A percentile compares a stretch with the other conserved stretches of the same genome.
Evolutionary conservation across 495 filamentous ascomycete genomes (phyloP).

Genomic region (Collariella sp.): DNA sequence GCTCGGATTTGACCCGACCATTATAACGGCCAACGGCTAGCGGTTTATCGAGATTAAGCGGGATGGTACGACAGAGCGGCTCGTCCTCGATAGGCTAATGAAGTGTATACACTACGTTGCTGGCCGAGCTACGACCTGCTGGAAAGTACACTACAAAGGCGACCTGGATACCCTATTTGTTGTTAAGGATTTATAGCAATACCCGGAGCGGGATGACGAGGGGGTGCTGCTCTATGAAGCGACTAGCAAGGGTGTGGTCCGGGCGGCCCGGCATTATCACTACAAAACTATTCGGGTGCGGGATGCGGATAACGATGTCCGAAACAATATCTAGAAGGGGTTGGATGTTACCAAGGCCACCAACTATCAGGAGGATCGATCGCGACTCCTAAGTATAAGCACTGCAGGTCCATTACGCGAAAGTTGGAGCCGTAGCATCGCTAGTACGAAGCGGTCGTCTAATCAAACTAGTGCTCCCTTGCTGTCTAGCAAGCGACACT

Average conservation of each 20-base stretch:
- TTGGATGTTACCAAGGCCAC: no score
- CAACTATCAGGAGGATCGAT: no score
- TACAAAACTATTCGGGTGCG: no score
- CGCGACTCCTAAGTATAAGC: no score
- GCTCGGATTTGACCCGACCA: constrained; percentile 43
- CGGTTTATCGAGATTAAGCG: constrained; percentile 29
- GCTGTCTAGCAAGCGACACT: constrained; percentile 30
- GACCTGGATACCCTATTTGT: constrained; percentile 31
- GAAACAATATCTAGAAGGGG: no score
- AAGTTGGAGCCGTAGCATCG: constrained; percentile 2
- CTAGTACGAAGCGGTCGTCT: constrained; percentile 28
- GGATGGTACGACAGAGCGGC: no score
- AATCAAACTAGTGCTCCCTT: constrained; percentile 25
- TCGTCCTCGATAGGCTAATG: constrained; percentile 39
- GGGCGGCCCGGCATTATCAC: no score
- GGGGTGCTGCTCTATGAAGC: no score
- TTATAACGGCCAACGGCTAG: constrained; percentile 26
- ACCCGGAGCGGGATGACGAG: constrained; percentile 38
- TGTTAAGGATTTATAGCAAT: constrained; percentile 46
- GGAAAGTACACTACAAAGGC: constrained; percentile 36
- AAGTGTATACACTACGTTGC: constrained; percentile 28
- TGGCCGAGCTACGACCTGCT: constrained; percentile 41
- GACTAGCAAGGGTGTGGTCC: no score
- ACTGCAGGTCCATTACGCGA: not conserved
- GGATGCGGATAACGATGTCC: no score